Base-by-base conservation (phyloP, 768 basidiomycete species). In the Lactarius pseudohatsudake region DNA sequence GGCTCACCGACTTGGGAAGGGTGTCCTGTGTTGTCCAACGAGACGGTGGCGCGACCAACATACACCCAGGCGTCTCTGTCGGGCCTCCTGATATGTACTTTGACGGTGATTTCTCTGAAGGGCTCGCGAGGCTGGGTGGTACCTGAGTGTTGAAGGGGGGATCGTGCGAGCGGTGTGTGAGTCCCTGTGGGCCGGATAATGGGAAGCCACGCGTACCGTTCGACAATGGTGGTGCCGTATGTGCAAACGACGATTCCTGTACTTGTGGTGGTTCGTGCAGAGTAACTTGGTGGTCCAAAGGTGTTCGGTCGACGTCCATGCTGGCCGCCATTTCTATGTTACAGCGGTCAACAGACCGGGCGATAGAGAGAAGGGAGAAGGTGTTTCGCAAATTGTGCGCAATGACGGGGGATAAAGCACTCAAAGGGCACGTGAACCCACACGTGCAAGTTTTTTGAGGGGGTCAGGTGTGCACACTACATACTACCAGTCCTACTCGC, bases 1-100 rank as follows among this genome's bases (percentile, higher is more conserved):
- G 53, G 79, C 89, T 69, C 72, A 93, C 92, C 90, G 70, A 94
- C 88, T 75, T 89, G 87, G 69, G 89, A 91, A 43, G 88, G 85
- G 70, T 91, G 91, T 15, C 90, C 91, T 30, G 78, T 77, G 38
- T 89, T 76, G 76, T 93, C 92, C 68, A 92, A 89, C 34, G 87
- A 82, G 58, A 92, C 90, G 30, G 89, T 74, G 26, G 86, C 92
- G 72, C 91, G 84, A 13, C 92, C 92, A 59, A 92, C 82, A 71
- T 93, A 94, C 32, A 85, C 79, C 92, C 92, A 93, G 20, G 87
- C 83, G 75, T 93, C 92, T 73, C 80, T 85, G 63, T 92, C 91
- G 41, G 91, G 88, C 70, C 86, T 80, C 69, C 92, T 82, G 70
- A 92, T 88, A 72, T 93, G 92, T 22, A 94, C 90, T 75, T 93